Evolutionary conservation across 768 basidiomycete species (phyloP), one percentile per base, ranked within the genome.

Genomic region (Boletus eberwhitei): DNA sequence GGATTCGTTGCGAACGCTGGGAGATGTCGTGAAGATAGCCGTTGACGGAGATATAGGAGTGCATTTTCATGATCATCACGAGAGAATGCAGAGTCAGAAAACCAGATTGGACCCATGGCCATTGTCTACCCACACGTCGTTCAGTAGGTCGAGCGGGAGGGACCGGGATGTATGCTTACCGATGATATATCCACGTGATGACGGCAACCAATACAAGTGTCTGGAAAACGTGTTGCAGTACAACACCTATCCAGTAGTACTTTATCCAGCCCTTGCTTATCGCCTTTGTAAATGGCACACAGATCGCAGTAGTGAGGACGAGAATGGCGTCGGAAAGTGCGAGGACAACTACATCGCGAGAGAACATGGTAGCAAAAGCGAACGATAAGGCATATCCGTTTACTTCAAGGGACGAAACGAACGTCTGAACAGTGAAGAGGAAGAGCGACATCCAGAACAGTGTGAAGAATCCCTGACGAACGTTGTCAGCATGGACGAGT

Each of bases 71-170:
- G 62, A 93, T 81, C 86, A 94, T 86, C 55, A 87, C 90, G 21
- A 98, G 75, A 9, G 89, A 85, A 67, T 98, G 95, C 46, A 93
- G 71, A 1, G 89, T 95, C 46, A 94, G 74, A 70, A 89, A 95
- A 7, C 92, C 93, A 6, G 89, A 90, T 67, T 98, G 95, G 6
- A 98, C 95, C 95, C 95, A 98, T 35, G 93, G 93, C 95, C 95
- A 98, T 63, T 93, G 81, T 48, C 93, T 90, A 55, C n/a, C 40
- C 8, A 40, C 34, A 40, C 24, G 8, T 19, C 40, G 40, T 36
- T 46, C 19, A 39, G 34, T n/a, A 21, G 12, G 44, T 31, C 16
- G 19, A 19, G 6, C 22, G 16, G 6, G 21, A 37, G 38, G 35
- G 3, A 43, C 34, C 29, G 17, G 40, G 32, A 47, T 41, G 42